Evolutionary conservation across 257 asterid species (phyloP), one percentile per base, ranked within the genome.

Genomic region (Przewalskia tangutica): DNA sequence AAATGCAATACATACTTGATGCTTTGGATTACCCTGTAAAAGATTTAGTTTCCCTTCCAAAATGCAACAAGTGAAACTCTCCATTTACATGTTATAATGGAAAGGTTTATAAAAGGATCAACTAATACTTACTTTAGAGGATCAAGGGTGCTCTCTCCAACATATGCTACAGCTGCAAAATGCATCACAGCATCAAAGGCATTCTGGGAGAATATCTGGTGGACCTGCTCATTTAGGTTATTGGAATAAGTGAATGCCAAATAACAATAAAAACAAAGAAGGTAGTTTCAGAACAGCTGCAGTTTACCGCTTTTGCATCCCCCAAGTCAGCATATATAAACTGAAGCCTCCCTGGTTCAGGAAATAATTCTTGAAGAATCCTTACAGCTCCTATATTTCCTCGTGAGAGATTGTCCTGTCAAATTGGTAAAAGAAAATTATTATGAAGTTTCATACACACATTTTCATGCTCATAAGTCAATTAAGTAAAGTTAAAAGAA

Each of bases 101-200:
- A 44, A 46, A 71, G 20, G 20, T 71, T 18, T 71, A 46, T 23
- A 20, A 13, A 71, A 46, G 27, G 38, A 20, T n/a, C 20, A 80
- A 12, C 82, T 2, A 53, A 27, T 50, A 84, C 94, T 90, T 84
- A 93, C 97, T 88, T 95, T 46, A 95, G 92, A 50, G 98, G 98
- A 85, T 95, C 89, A 20, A 91, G 88, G 7, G 98, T 93, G 85
- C 98, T 95, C 91, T 95, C 98, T 67, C 98, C 98, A 62, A 93
- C 98, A 88, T 95, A 95, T 64, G 98, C 98, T 50, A 95, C 98
- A 18, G 98, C 98, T 20, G 98, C 98, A 86, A 95, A 95, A 88
- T 95, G 98, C 91, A 95, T 80, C 63, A 80, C 82, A 48, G 82
- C 62, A 80, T 80, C 82, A 80, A 80, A 80, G 27, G 82, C 82